Base-by-base conservation (phyloP, 1,284 basidiomycete genomes). In the Apiotrichum montevideense region DNA sequence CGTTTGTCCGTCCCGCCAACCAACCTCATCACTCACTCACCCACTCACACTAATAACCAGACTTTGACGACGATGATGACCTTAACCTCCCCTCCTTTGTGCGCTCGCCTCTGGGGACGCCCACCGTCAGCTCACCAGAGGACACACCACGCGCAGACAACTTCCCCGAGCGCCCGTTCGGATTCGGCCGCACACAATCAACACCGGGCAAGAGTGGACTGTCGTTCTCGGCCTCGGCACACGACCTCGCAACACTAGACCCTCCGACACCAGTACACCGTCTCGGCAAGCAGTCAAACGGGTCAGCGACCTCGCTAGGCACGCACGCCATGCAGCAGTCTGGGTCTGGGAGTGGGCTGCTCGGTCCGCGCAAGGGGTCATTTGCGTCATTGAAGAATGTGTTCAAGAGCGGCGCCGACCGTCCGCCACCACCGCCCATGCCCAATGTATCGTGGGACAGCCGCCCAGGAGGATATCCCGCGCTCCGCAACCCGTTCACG, bases 381-480 rank as follows among this genome's bases (percentile, higher is more conserved):
- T 90, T 92, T 63, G 88, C 90, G 1, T 91, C 87, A 7, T 83
- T 94, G 55, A 85, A 88, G 52, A 91, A 91, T 71, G 88, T 89
- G 4, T 92, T 94, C 82, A 92, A 90, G 75, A 53, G 54, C 21
- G 55, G 60, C 4, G 46, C 53, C 3, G 53, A 57, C 32, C 52
- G 45, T 2, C 29, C 58, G n/a, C 44, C 61, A 14, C 61, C 69
- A 6, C 63, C 66, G 1, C 72, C 50, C 6, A 10, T 71, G 11
- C 71, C 73, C 3, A 60, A 73, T 4, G 72, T 72, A 0, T 46
- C 65, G 1, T 54, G 71, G 14, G 70, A 69, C 44, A 33, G 54
- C 3, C 61, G 52, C 39, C 52, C 55, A 35, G 64, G 62, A 15
- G 64, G 65, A 4, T 74, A 74, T 49, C 75, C 75, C 14, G 67